These are phyloP conservation scores for Suillus subalutaceus DNA, from an alignment of 768 basidiomycete species.

Conservation along the genomic window DNA sequence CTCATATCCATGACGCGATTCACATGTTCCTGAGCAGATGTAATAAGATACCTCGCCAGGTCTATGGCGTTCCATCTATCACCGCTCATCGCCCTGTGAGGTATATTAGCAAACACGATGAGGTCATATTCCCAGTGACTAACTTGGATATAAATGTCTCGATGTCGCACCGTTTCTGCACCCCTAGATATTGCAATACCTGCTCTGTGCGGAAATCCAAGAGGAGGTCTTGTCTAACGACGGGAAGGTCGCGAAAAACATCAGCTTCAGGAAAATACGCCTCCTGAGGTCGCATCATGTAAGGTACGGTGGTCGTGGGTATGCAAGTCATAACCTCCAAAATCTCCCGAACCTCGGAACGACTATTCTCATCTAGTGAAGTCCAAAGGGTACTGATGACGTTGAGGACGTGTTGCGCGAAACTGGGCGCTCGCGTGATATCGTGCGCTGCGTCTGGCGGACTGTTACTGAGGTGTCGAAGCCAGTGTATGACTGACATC, in stretches of 20 bases:
- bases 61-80: background rate
- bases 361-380: background rate
- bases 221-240: slow-evolving; percentile 43
- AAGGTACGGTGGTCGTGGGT: slow-evolving; percentile 52
- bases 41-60: background rate
- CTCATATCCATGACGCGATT: background rate
- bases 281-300: slow-evolving; percentile 51
- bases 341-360: slow-evolving; percentile 18
- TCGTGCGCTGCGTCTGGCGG: slow-evolving; percentile 53
- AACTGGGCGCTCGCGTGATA: slow-evolving; percentile 60
- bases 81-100: background rate
- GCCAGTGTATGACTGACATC: slow-evolving; percentile 64
- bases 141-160: background rate
- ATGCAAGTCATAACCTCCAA: slow-evolving; percentile 60
- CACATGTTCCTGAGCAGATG: background rate
- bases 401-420: slow-evolving; percentile 74
- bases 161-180: slow-evolving; percentile 1
- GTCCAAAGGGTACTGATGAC: slow-evolving; percentile 21
- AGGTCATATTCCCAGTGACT: background rate
- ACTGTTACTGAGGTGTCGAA: slow-evolving; percentile 57
- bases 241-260: slow-evolving; percentile 83
- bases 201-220: background rate
- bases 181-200: background rate
- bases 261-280: slow-evolving; percentile 84
- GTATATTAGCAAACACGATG: background rate